Evolutionary conservation across 1,139 yeast species (phyloP).

Genomic region (Pneumocystis jirovecii): DNA sequence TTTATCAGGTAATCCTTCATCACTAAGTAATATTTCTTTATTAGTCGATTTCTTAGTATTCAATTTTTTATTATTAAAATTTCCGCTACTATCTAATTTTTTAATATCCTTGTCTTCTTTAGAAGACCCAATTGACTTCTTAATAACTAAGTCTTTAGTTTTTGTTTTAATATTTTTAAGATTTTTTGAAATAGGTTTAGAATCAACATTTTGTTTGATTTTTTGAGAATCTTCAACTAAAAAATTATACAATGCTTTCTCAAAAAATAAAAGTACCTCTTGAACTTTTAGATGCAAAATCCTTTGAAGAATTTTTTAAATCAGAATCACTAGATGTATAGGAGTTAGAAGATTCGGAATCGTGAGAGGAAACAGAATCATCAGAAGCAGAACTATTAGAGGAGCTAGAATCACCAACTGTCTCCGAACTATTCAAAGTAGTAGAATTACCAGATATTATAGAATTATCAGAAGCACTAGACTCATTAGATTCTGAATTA

Average conservation of each 20-base stretch:
- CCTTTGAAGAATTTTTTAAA: constrained; percentile 18
- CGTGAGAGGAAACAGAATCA: constrained; percentile 3
- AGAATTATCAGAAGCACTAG: constrained; percentile 25
- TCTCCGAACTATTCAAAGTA: constrained; percentile 11
- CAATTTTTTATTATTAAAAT: not conserved
- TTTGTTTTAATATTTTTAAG: not conserved
- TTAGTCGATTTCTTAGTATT: not conserved
- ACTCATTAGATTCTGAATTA: constrained; percentile 19
- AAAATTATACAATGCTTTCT: not conserved
- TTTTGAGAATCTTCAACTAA: constrained; percentile 10
- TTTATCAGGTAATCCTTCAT: not conserved
- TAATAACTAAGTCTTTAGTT: not conserved
- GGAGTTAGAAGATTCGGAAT: constrained; percentile 3
- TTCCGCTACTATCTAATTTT: not conserved
- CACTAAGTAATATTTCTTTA: not conserved
- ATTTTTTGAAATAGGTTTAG: not conserved
- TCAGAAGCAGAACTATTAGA: constrained; percentile 3
- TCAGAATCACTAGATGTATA: constrained; percentile 18
- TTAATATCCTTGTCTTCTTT: not conserved
- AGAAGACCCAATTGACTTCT: not conserved
- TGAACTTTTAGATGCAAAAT: constrained; percentile 12
- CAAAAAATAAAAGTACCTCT: not conserved
- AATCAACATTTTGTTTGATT: not conserved
- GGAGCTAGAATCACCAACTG: constrained; percentile 6
- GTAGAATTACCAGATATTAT: not conserved